phyloP scores from a whole-genome alignment of 1,139 yeast genomes.

The Hansenula sp. region DNA sequence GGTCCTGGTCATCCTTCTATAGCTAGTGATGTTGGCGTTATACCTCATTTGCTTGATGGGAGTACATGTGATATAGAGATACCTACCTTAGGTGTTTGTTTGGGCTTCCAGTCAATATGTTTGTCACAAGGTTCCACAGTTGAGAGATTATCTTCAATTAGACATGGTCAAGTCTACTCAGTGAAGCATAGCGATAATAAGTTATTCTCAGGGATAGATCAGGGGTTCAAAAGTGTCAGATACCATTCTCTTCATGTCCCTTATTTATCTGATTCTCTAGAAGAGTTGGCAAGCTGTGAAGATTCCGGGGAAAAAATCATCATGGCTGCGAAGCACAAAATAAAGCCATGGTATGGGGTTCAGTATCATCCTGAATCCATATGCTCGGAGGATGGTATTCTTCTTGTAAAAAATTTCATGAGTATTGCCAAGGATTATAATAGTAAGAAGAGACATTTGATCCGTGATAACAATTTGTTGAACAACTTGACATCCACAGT shows the following conservation, averaged over 20 bases:
- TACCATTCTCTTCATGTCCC: constrained; percentile 81
- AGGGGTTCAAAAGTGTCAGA: constrained; percentile 63
- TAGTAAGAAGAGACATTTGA: constrained; percentile 17
- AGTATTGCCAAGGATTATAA: constrained; percentile 42
- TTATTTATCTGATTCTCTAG: constrained; percentile 27
- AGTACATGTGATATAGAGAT: constrained; percentile 23
- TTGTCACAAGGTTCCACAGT: constrained; percentile 59
- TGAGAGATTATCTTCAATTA: constrained; percentile 49
- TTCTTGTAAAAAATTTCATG: constrained; percentile 62
- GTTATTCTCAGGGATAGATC: constrained; percentile 38
- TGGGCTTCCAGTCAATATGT: constrained; percentile 88
- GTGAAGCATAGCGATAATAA: constrained; percentile 33
- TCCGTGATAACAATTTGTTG: constrained; percentile 2
- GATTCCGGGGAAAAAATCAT: constrained; percentile 37
- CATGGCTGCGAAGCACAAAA: constrained; percentile 73
- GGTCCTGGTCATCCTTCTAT: constrained; percentile 92
- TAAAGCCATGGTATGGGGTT: constrained; percentile 80
- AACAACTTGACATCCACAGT: not conserved
- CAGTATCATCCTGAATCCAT: constrained; percentile 98
- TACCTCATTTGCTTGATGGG: constrained; percentile 32
- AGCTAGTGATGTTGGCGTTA: constrained; percentile 66
- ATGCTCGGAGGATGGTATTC: constrained; percentile 67
- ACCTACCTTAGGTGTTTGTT: constrained; percentile 87
- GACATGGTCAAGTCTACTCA: constrained; percentile 82
- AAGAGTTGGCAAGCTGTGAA: constrained; percentile 55